Conservation (phyloP, 305 asterid genomes). For the Fraxinus latifolia region DNA sequence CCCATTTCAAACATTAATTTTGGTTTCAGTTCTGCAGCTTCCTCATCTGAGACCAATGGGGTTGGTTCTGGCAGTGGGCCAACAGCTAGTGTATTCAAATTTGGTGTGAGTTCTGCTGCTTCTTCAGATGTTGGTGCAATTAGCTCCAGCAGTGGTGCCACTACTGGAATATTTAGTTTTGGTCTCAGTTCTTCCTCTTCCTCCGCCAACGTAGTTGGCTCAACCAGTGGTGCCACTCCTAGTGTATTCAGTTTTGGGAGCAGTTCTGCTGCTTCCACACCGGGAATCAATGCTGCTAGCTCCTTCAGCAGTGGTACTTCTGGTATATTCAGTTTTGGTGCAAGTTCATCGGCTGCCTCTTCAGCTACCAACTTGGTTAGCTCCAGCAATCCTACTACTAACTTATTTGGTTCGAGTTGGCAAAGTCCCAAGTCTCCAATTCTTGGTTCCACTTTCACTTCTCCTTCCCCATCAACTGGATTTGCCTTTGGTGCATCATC, state of each 20-base stretch:
- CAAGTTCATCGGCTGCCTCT: conserved; percentile 39
- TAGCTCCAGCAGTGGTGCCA: conserved; percentile 30
- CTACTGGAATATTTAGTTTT: conserved; percentile 37
- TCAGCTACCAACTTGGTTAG: conserved; percentile 27
- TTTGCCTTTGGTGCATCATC: conserved; percentile 56
- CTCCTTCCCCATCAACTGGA: conserved; percentile 47
- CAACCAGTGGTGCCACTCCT: conserved; percentile 29
- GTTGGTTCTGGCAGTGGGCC: conserved; percentile 29
- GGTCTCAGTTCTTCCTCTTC: conserved; percentile 34
- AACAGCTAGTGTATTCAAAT: conserved; percentile 26
- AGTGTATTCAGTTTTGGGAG: conserved; percentile 27
- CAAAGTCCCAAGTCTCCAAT: conserved; percentile 34
- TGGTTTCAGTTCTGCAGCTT: conserved; percentile 37
- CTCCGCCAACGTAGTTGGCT: conserved; percentile 21
- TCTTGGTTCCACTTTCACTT: conserved; percentile 43
- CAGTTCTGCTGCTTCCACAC: conserved; percentile 38
- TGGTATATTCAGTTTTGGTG: conserved; percentile 36
- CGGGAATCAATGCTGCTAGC: conserved; percentile 31
- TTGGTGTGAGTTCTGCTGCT: conserved; percentile 28
- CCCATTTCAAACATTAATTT: conserved; percentile 20
- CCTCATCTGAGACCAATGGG: conserved; percentile 36
- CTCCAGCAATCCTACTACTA: conserved; percentile 33
- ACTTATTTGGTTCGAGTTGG: conserved; percentile 44
- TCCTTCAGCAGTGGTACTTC: conserved; percentile 38
- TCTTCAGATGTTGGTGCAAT: conserved; percentile 28